phyloP scores from a whole-genome alignment of 116 monocot genomes.

The Posidonia oceanica region DNA sequence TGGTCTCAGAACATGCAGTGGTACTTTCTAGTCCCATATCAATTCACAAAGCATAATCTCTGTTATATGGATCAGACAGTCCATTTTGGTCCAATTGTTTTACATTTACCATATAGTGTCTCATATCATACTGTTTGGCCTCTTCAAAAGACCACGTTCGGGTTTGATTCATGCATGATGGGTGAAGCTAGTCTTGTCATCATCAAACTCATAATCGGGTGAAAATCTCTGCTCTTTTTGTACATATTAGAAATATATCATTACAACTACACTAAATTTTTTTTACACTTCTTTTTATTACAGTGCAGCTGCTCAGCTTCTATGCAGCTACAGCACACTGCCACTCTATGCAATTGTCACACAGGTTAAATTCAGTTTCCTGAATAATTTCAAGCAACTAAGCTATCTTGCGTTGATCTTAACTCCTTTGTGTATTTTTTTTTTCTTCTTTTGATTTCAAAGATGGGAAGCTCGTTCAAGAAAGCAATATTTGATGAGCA shows the following conservation, averaged over 20 bases:
- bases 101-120: background rate
- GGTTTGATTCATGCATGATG: conserved; percentile 62
- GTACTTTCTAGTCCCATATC: no score
- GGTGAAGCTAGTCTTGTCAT: conserved; percentile 20
- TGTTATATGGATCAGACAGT: no score
- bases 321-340: conserved; percentile 79
- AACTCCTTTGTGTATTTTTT: no score
- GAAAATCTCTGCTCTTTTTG: conserved; percentile 1
- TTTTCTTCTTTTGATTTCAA: background rate
- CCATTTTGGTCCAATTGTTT: no score
- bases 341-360: conserved; percentile 73
- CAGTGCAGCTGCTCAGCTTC: conserved; percentile 46
- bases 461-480: conserved; percentile 78
- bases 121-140: background rate
- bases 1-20: no score
- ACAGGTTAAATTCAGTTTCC: conserved; percentile 29
- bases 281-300: background rate
- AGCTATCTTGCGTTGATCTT: background rate
- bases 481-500: conserved; percentile 41
- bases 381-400: background rate
- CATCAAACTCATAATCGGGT: conserved; percentile 58
- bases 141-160: conserved; percentile 30
- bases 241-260: background rate
- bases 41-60: no score
- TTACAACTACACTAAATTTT: no score